phyloP scores from a whole-genome alignment of 441 rosid species.

The Aleurites moluccanus region DNA sequence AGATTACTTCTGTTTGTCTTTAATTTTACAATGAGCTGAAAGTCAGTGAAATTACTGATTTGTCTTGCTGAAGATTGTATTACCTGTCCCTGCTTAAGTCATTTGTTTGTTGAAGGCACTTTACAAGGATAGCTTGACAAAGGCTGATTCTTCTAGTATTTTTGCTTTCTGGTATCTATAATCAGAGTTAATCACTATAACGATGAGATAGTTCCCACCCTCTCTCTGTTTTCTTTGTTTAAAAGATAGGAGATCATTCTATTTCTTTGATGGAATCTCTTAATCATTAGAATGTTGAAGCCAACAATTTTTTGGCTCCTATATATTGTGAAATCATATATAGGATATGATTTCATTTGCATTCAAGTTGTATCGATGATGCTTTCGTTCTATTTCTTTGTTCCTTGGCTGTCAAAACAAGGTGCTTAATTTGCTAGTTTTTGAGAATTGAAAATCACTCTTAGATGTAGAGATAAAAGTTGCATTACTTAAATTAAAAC shows the following conservation, averaged over 20 bases:
- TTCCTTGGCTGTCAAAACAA: neutral
- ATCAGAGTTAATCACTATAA: neutral
- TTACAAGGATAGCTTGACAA: neutral
- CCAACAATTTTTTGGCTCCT: neutral
- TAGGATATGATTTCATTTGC: neutral
- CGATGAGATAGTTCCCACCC: neutral
- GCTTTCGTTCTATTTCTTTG: neutral
- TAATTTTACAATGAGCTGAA: neutral
- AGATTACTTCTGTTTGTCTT: neutral
- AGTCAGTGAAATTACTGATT: neutral
- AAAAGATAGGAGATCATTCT: neutral
- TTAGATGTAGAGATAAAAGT: neutral
- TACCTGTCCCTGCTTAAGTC: neutral
- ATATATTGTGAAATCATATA: too few species aligned
- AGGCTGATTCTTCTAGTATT: neutral
- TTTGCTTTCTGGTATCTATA: neutral
- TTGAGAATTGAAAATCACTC: neutral
- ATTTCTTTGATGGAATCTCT: neutral
- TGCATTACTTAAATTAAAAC: neutral
- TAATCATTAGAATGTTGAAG: neutral
- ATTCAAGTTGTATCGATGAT: neutral
- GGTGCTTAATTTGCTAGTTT: neutral
- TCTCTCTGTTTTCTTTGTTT: neutral
- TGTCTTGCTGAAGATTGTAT: neutral
- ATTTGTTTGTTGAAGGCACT: neutral